These are phyloP conservation scores for Boechera divaricarpa DNA, from an alignment of 345 rosid species.

Conservation along the genomic window DNA sequence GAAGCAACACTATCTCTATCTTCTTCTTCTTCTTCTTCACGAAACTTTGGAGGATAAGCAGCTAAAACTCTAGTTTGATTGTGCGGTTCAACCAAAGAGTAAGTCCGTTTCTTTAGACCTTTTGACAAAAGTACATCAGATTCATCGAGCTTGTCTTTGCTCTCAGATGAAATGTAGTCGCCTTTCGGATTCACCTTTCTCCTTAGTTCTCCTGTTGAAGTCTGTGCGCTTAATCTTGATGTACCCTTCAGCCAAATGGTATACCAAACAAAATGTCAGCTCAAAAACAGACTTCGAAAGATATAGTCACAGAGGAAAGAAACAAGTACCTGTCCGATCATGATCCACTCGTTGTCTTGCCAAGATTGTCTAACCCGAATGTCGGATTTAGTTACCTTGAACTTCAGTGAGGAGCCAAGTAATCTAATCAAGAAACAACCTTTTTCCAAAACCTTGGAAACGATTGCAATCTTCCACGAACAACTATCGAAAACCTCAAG, in stretches of 20 bases:
- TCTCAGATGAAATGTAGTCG: conserved; percentile 41
- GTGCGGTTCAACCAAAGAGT: conserved; percentile 41
- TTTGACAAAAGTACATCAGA: conserved; percentile 48
- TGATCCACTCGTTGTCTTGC: conserved; percentile 67
- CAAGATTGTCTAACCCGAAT: conserved; percentile 75
- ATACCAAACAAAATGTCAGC: conserved; percentile 33
- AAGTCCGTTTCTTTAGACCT: conserved; percentile 51
- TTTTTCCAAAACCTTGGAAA: conserved; percentile 56
- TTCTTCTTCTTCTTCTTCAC: conserved; percentile 43
- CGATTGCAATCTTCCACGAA: conserved; percentile 83
- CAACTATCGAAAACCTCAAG: conserved; percentile 67
- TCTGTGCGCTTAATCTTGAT: conserved; percentile 39
- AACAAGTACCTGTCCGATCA: conserved; percentile 63
- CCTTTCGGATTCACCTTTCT: conserved; percentile 39
- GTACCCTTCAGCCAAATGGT: conserved; percentile 44
- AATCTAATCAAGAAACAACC: conserved; percentile 61
- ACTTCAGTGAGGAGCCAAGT: conserved; percentile 65
- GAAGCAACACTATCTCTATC: conserved; percentile 51
- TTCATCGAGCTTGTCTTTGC: conserved; percentile 41
- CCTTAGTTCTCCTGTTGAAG: conserved; percentile 35
- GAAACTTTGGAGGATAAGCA: conserved; percentile 36
- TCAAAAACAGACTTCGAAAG: not conserved
- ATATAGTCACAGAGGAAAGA: not conserved
- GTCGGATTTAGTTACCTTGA: conserved; percentile 53
- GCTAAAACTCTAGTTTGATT: conserved; percentile 37